A percentile compares a stretch with the other conserved stretches of the same genome.
phyloP scores from a whole-genome alignment of 2,329 filamentous ascomycete genomes.

The Tolypocladium amazonense region DNA sequence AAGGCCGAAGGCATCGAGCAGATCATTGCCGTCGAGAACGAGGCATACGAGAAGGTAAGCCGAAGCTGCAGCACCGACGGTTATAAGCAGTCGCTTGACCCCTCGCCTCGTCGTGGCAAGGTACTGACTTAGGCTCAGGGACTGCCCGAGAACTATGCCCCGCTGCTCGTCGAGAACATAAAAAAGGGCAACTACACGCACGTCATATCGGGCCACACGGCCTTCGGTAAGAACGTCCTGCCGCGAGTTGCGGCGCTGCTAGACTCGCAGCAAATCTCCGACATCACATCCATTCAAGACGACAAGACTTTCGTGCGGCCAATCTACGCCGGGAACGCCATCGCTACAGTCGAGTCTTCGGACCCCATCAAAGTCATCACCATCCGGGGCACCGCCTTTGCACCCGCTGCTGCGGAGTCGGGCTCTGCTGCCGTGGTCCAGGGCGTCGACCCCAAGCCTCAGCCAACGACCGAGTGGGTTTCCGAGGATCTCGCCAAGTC shows the following conservation, averaged over 20 bases:
- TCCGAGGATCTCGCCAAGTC: conserved; percentile 89
- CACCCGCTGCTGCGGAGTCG: conserved; percentile 58
- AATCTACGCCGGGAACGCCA: conserved; percentile 96
- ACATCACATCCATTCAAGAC: conserved; percentile 75
- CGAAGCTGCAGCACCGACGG: too few species aligned
- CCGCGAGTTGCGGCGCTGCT: conserved; percentile 85
- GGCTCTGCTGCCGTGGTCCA: conserved; percentile 70
- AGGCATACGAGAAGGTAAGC: conserved; percentile 77
- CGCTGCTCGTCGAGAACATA: conserved; percentile 88
- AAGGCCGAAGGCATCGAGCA: conserved; percentile 89
- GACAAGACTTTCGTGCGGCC: conserved; percentile 94
- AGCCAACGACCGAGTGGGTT: conserved; percentile 73
- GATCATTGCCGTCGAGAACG: conserved; percentile 79
- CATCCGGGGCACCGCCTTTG: conserved; percentile 86
- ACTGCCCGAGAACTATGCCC: conserved; percentile 88
- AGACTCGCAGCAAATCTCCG: conserved; percentile 87
- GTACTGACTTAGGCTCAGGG: conserved; percentile 41
- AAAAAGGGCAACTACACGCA: conserved; percentile 93
- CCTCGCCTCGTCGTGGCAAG: neutral
- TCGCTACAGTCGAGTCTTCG: conserved; percentile 85
- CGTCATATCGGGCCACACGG: conserved; percentile 80
- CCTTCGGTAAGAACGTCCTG: conserved; percentile 92
- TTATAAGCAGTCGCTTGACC: neutral
- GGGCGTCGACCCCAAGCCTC: conserved; percentile 71
- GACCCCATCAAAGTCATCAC: conserved; percentile 84